Evolutionary conservation across 352 stramenopile species (phyloP).

Genomic region (Pythium sp.): DNA sequence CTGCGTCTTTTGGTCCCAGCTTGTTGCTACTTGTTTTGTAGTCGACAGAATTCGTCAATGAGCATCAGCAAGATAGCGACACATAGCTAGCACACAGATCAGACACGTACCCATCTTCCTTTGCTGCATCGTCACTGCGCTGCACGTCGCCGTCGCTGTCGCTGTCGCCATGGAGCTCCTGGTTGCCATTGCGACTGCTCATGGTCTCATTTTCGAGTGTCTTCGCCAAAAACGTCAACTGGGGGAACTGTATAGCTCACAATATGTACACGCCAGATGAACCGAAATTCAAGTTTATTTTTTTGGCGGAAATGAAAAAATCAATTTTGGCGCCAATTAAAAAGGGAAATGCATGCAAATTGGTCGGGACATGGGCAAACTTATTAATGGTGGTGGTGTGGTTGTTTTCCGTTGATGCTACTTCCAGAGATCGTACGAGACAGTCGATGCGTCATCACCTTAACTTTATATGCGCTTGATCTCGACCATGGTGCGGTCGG

Average conservation of each 20-base stretch:
- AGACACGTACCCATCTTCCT: neutral
- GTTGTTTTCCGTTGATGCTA: neutral
- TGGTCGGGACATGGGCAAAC: neutral
- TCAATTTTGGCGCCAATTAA: slow-evolving; percentile 1
- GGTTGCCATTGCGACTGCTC: slow-evolving; percentile 16
- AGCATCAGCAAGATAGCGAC: neutral
- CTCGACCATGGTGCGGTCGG: slow-evolving; percentile 88
- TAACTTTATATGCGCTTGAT: slow-evolving; percentile 86
- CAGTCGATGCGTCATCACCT: neutral
- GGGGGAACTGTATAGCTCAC: neutral
- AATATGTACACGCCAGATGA: neutral
- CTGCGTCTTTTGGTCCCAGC: slow-evolving; percentile 1
- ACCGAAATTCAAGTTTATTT: neutral
- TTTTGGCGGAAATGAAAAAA: neutral
- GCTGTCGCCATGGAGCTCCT: slow-evolving; percentile 5
- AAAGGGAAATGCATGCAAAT: neutral
- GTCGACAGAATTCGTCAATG: too few species aligned
- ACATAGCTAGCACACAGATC: neutral
- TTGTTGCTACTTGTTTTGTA: neutral
- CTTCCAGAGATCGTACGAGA: neutral
- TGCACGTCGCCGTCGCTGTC: neutral
- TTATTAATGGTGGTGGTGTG: neutral
- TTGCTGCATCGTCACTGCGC: neutral
- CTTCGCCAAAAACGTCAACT: neutral
- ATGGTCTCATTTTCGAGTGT: slow-evolving; percentile 10